Evolutionary conservation across 441 rosid genomes (phyloP).

Genomic region (Pelargonium fulgidum): DNA sequence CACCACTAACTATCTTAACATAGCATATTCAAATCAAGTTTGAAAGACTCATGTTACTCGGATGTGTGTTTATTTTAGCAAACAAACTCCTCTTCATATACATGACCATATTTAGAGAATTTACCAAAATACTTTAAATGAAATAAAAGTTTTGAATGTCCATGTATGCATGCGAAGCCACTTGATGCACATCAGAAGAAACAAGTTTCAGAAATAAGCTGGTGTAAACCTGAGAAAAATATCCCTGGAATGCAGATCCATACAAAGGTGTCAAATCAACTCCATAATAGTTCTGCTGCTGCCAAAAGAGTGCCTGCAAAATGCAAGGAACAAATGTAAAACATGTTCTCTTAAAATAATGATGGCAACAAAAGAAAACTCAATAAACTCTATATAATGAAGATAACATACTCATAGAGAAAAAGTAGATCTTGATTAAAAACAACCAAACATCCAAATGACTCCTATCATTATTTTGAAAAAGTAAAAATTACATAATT

Average conservation of each 20-base stretch:
- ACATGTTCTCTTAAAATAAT: background rate
- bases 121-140: no score
- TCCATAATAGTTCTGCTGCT: slow-evolving; percentile 82
- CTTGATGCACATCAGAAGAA: no score
- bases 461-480: no score
- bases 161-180: no score
- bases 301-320: slow-evolving; percentile 90
- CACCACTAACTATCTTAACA: background rate
- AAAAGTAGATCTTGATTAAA: no score
- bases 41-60: background rate
- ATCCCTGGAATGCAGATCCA: slow-evolving; percentile 79
- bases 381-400: background rate
- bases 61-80: background rate
- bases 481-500: no score
- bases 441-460: no score
- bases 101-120: no score
- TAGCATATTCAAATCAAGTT: background rate
- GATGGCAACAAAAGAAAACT: background rate
- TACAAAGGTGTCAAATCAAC: slow-evolving; percentile 76
- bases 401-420: background rate
- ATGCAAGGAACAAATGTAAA: slow-evolving; percentile 10
- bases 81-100: background rate
- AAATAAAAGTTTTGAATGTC: no score
- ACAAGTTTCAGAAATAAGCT: background rate
- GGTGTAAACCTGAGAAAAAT: slow-evolving; percentile 73